Evolutionary conservation across 129 eudicot genomes (phyloP).

Genomic region (Scalesia atractyloides): DNA sequence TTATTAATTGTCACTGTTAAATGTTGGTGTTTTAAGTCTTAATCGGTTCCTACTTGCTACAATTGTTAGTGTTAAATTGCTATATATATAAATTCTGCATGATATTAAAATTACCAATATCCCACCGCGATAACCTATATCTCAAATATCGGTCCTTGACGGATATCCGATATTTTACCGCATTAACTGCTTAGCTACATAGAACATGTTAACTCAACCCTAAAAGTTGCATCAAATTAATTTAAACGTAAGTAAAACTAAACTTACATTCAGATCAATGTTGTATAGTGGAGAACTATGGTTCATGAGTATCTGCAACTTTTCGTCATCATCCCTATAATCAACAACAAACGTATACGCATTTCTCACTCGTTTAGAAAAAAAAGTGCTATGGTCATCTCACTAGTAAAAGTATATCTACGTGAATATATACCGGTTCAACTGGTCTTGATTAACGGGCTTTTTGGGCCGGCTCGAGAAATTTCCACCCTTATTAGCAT

Average conservation of each 20-base stretch:
- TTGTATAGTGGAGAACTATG: slow-evolving; percentile 60
- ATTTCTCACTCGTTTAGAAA: not conserved
- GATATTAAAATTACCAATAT: too few species aligned
- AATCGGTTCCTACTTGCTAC: too few species aligned
- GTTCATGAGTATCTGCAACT: slow-evolving; percentile 54
- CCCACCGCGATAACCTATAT: too few species aligned
- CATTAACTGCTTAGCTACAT: not conserved
- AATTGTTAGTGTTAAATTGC: too few species aligned
- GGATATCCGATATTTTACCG: too few species aligned
- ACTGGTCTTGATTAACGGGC: slow-evolving; percentile 52
- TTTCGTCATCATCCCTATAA: slow-evolving; percentile 78
- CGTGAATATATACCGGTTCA: slow-evolving; percentile 45
- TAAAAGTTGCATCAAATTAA: slow-evolving; percentile 3
- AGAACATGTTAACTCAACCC: not conserved
- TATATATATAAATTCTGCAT: too few species aligned
- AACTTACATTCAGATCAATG: slow-evolving; percentile 66
- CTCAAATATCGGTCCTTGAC: too few species aligned
- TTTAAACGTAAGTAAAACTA: not conserved
- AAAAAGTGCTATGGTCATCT: not conserved
- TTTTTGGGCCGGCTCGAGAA: slow-evolving; percentile 49
- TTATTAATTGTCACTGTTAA: too few species aligned
- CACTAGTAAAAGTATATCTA: not conserved
- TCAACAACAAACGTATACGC: slow-evolving; percentile 8
- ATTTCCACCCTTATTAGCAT: slow-evolving; percentile 51
- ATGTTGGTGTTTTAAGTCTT: too few species aligned